Percentiles rank a stretch among this genome's conserved stretches.
Evolutionary conservation across 2,329 filamentous ascomycete species (phyloP).

Genomic region (Penicillium sclerotiorum): DNA sequence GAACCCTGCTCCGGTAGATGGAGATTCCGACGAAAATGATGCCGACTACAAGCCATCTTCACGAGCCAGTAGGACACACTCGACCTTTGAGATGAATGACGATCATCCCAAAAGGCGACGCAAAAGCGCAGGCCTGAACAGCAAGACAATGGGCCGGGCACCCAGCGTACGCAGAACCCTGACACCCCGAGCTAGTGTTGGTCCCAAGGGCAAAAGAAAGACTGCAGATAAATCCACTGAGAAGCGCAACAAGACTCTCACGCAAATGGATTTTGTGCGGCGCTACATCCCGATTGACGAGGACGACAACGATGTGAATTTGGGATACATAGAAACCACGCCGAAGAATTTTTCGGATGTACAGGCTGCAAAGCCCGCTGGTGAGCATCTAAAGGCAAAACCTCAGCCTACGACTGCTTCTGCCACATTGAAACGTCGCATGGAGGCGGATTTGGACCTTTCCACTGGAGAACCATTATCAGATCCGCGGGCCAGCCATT

Average conservation of each 20-base stretch:
- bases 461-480: constrained; percentile 26
- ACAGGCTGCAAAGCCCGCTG: not conserved
- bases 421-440: constrained; percentile 17
- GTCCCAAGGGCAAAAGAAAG: constrained; percentile 24
- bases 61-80: constrained; percentile 11
- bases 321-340: constrained; percentile 35
- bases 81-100: constrained; percentile 14
- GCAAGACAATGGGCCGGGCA: constrained; percentile 6
- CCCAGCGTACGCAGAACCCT: constrained; percentile 18
- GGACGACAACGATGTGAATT: constrained; percentile 34
- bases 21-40: constrained; percentile 30
- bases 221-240: constrained; percentile 24
- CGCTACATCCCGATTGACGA: constrained; percentile 37
- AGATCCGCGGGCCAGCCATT: constrained; percentile 10
- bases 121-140: constrained; percentile 7
- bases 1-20: constrained; percentile 29
- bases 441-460: constrained; percentile 24
- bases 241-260: constrained; percentile 42
- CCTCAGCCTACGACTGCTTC: not conserved
- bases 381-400: not conserved
- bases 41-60: constrained; percentile 21
- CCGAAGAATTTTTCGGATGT: constrained; percentile 7
- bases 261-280: constrained; percentile 46
- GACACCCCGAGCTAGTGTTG: constrained; percentile 24
- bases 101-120: constrained; percentile 22